phyloP scores from a whole-genome alignment of 228 moss, liverwort and hornwort species.

The Sphagnum magellanicum region DNA sequence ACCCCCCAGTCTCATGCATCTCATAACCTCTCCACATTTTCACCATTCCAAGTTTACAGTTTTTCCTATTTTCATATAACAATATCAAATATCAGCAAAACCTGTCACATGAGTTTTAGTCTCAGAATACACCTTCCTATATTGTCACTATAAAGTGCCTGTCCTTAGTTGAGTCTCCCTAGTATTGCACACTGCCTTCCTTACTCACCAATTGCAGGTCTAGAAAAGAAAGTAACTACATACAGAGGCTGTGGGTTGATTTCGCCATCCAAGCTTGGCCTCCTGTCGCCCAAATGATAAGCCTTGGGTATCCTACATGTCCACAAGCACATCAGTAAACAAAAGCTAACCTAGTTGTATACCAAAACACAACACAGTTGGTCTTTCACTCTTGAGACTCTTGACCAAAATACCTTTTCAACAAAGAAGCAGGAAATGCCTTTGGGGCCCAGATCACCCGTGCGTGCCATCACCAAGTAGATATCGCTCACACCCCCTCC shows the following conservation, averaged over 20 bases:
- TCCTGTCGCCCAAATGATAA: conserved; percentile 92
- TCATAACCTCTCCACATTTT: not conserved
- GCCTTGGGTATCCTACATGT: conserved; percentile 74
- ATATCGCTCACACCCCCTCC: conserved; percentile 85
- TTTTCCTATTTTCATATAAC: too few species aligned
- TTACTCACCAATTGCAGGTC: too few species aligned
- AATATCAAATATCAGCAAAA: too few species aligned
- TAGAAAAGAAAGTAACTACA: conserved; percentile 1
- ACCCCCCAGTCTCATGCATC: not conserved
- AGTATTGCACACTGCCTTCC: too few species aligned
- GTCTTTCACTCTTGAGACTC: too few species aligned
- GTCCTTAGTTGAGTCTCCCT: too few species aligned
- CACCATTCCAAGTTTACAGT: too few species aligned
- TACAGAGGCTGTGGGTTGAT: conserved; percentile 91
- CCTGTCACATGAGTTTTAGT: too few species aligned
- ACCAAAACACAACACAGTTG: too few species aligned
- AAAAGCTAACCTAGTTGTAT: not conserved
- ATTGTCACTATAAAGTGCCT: too few species aligned
- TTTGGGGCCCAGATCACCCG: conserved; percentile 77
- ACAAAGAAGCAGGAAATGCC: conserved; percentile 97
- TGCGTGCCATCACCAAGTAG: conserved; percentile 95
- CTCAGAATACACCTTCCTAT: too few species aligned
- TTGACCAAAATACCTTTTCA: conserved; percentile 48
- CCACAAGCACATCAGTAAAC: not conserved
- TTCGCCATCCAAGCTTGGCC: conserved; percentile 98